Evolutionary conservation across 192 early-diverging fungal genomes (phyloP).

Genomic region (Radiomyces spectabilis): DNA sequence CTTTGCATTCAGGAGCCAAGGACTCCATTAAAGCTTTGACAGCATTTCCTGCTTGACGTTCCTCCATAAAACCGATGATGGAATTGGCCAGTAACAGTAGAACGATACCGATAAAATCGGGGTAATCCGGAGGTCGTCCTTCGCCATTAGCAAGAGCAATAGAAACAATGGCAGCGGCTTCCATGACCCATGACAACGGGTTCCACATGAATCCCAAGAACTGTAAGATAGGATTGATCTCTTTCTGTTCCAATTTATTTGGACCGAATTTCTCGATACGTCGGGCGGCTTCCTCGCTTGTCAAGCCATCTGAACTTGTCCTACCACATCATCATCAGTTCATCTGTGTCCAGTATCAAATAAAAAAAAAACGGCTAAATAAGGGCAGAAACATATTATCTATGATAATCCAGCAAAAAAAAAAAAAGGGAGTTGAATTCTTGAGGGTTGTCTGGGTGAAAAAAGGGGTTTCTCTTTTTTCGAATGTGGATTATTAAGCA

Average conservation of each 20-base stretch:
- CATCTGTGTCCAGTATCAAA: background rate
- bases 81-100: constrained; percentile 76
- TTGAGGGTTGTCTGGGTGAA: too few species aligned
- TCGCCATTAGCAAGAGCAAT: constrained; percentile 66
- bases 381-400: background rate
- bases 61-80: constrained; percentile 80
- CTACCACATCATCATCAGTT: background rate
- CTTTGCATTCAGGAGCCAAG: constrained; percentile 76
- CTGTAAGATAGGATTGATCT: constrained; percentile 71
- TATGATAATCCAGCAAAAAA: background rate
- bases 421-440: background rate
- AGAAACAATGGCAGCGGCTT: constrained; percentile 73
- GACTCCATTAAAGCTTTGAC: constrained; percentile 88
- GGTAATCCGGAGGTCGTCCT: constrained; percentile 61
- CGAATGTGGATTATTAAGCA: too few species aligned
- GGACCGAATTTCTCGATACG: constrained; percentile 59
- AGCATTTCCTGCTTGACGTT: constrained; percentile 81
- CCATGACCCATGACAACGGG: constrained; percentile 72
- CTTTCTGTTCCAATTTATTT: constrained; percentile 63
- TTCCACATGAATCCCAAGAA: constrained; percentile 83
- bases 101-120: constrained; percentile 76
- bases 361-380: background rate
- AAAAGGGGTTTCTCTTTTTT: too few species aligned
- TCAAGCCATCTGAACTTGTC: constrained; percentile 51
- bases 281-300: constrained; percentile 47